Conservation (phyloP, 2,329 filamentous ascomycete genomes). For the Zarea fungicola region DNA sequence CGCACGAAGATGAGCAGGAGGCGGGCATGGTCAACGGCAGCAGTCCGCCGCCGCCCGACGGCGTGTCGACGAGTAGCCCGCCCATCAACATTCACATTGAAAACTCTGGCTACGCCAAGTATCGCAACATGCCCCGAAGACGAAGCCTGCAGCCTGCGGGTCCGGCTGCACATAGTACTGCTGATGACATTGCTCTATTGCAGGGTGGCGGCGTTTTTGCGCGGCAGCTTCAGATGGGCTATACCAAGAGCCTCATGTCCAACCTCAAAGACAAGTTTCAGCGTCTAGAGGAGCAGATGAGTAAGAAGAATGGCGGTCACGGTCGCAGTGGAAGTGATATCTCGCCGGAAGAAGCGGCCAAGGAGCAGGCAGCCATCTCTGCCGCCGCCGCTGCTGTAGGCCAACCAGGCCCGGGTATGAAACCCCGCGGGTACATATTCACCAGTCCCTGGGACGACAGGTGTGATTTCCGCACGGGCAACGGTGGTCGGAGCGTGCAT, state of each 20-base stretch:
- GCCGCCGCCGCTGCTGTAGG: constrained; percentile 3
- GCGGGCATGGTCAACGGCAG: neutral
- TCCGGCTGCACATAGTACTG: constrained; percentile 5
- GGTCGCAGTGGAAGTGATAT: constrained; percentile 25
- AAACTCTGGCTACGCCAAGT: constrained; percentile 53
- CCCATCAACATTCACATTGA: constrained; percentile 49
- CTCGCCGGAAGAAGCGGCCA: constrained; percentile 7
- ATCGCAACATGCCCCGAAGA: constrained; percentile 43
- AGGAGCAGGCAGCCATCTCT: neutral
- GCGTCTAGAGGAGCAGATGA: constrained; percentile 24
- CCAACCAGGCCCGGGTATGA: constrained; percentile 42
- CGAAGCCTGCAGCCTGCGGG: constrained; percentile 28
- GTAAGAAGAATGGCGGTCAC: constrained; percentile 23
- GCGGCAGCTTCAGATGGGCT: constrained; percentile 54
- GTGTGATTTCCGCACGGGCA: constrained; percentile 79
- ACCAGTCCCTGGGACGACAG: constrained; percentile 79
- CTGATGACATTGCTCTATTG: constrained; percentile 7
- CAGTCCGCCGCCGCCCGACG: constrained; percentile 17
- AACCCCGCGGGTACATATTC: constrained; percentile 68
- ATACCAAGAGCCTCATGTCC: constrained; percentile 44
- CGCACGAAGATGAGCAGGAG: constrained; percentile 6
- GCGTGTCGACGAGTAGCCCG: constrained; percentile 24
- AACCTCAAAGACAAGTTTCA: constrained; percentile 43
- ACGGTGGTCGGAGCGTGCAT: constrained; percentile 67
- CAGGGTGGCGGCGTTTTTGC: constrained; percentile 36